These are phyloP conservation scores for Sclerotinia nivalis DNA, from an alignment of 2,329 filamentous ascomycete genomes.

Conservation along the genomic window DNA sequence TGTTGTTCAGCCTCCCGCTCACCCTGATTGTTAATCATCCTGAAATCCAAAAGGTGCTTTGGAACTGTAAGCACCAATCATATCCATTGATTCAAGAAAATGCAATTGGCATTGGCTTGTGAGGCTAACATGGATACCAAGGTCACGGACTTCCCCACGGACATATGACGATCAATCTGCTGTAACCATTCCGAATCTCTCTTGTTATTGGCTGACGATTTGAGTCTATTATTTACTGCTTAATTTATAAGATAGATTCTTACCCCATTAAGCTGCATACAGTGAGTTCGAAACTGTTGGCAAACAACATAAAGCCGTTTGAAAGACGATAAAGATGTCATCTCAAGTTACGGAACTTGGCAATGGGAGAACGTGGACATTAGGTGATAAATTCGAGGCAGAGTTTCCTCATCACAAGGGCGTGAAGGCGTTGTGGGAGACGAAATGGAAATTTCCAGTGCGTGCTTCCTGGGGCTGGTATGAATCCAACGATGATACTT, in stretches of 20 bases:
- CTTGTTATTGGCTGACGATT: not conserved
- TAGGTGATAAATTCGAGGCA: constrained; percentile 21
- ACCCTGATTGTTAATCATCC: not conserved
- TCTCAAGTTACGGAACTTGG: constrained; percentile 14
- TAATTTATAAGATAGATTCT: not conserved
- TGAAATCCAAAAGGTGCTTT: not conserved
- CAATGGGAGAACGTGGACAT: constrained; percentile 20
- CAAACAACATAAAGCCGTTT: not conserved
- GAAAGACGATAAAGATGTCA: not conserved
- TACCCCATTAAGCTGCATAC: not conserved
- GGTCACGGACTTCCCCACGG: constrained; percentile 17
- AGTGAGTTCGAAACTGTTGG: not conserved
- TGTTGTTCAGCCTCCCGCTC: not conserved
- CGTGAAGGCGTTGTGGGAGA: constrained; percentile 69
- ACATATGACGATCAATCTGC: not conserved
- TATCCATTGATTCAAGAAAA: not conserved
- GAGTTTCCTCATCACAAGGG: constrained; percentile 34
- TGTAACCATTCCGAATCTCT: not conserved
- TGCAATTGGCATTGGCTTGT: too few species aligned
- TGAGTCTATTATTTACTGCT: not conserved
- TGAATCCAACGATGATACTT: not conserved
- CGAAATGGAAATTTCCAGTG: constrained; percentile 71
- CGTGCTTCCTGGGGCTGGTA: constrained; percentile 29
- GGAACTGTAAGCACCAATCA: not conserved
- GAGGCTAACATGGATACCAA: too few species aligned